phyloP scores from a whole-genome alignment of 1,284 basidiomycete genomes.

The Pholiota adiposa region DNA sequence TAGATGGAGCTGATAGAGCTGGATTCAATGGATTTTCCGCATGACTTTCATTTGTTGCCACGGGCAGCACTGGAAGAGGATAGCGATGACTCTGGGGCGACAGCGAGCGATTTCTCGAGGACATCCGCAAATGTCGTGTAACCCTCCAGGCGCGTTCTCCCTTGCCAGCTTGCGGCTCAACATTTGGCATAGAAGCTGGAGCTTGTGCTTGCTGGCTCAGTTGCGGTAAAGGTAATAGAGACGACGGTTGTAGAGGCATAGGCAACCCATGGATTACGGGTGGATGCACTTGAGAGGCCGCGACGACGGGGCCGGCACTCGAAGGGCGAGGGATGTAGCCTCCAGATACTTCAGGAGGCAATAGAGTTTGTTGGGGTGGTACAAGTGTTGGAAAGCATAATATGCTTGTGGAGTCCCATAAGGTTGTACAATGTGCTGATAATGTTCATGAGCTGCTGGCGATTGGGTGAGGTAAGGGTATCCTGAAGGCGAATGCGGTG shows the following conservation, averaged over 20 bases:
- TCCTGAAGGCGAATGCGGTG: constrained; percentile 17
- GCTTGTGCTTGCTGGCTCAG: constrained; percentile 14
- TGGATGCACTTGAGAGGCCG: constrained; percentile 19
- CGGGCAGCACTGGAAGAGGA: constrained; percentile 29
- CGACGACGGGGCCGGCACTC: constrained; percentile 34
- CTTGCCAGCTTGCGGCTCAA: constrained; percentile 57
- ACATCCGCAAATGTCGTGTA: constrained; percentile 58
- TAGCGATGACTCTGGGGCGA: constrained; percentile 56
- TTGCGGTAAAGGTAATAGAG: constrained; percentile 17
- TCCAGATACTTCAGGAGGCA: constrained; percentile 10
- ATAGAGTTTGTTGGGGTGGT: constrained; percentile 12
- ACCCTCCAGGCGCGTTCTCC: constrained; percentile 63
- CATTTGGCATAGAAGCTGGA: constrained; percentile 1
- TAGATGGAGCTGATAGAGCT: constrained; percentile 5
- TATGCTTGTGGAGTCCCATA: constrained; percentile 15
- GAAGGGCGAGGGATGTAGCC: constrained; percentile 31
- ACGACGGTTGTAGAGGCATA: constrained; percentile 16
- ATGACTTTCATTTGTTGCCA: constrained; percentile 2
- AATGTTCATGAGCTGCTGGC: constrained; percentile 16
- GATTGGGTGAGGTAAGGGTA: constrained; percentile 18
- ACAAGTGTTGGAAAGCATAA: constrained; percentile 4
- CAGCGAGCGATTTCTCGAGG: constrained; percentile 60
- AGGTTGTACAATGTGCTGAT: constrained; percentile 17
- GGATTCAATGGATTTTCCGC: constrained; percentile 1
- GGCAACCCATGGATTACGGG: constrained; percentile 27